phyloP scores from a whole-genome alignment of 2,329 filamentous ascomycete genomes.

The Bipolaris victoriae region DNA sequence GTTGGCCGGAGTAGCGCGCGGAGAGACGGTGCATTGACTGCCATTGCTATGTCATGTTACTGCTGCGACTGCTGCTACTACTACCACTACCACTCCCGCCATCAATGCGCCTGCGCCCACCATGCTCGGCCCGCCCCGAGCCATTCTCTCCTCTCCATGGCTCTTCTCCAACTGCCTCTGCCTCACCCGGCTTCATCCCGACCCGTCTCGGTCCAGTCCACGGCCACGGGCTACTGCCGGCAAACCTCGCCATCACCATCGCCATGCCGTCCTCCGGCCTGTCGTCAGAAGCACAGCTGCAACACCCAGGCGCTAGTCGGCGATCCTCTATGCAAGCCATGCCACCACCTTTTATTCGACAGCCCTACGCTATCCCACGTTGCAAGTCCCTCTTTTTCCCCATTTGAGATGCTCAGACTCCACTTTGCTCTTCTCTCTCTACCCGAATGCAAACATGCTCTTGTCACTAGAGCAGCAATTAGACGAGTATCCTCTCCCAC shows the following conservation, averaged over 20 bases:
- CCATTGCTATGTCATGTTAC: neutral
- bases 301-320: constrained; percentile 15
- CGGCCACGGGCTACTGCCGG: too few species aligned
- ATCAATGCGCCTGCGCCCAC: neutral
- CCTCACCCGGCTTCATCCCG: neutral
- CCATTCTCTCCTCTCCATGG: neutral
- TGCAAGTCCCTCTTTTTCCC: constrained; percentile 32
- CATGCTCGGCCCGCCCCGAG: constrained; percentile 12
- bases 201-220: neutral
- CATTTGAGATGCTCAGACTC: constrained; percentile 26
- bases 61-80: neutral
- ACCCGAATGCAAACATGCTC: too few species aligned
- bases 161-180: neutral
- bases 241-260: neutral
- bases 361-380: constrained; percentile 30
- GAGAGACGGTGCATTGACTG: constrained; percentile 2
- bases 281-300: constrained; percentile 9
- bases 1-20: constrained; percentile 7
- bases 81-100: neutral
- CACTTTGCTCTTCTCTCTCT: neutral
- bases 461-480: too few species aligned
- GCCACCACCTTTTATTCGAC: constrained; percentile 31
- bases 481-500: neutral
- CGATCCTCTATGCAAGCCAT: constrained; percentile 27
- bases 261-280: neutral